Base-by-base conservation (phyloP, 192 early-diverging fungal genomes). In the Thoreauomyces humboldtii region DNA sequence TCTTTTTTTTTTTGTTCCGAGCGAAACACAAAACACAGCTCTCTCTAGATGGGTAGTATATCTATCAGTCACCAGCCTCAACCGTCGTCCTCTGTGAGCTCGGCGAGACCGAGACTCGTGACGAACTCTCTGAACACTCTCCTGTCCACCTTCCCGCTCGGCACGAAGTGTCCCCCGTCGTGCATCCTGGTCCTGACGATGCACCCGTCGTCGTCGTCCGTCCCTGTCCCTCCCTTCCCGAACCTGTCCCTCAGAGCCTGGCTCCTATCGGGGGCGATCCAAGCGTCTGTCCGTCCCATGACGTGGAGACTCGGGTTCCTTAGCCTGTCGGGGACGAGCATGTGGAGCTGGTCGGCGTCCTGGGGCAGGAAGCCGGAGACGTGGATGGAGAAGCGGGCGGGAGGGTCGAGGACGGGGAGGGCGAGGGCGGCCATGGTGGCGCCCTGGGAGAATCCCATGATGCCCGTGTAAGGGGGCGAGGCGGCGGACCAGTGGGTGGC, bases 381-480 rank as follows among this genome's bases (percentile, higher is more conserved):
- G 28, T 70, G 44, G 62, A 77, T 65, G 47, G 67, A 56, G 53
- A 73, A 77, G 27, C 33, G 24, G 29, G 73, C 61, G 32, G 63
- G 48, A 4, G 60, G 72, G 15, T 34, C 37, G 22, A 78, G 61
- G 36, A 54, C 41, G 11, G 70, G 29, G 12, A 63, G 21, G 35
- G 67, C 37, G 9, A 80, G 55, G 4, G 78, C 72, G 1, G 78
- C 70, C 43, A 76, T 43, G 4, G 75, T 69, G 0, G 78, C 78
- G 31, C 78, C 78, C 72, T 80, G 78, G 0, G 74, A 77, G 42
- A 80, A 80, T 0, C 78, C 78, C 1, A 80, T 27, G 32, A 80
- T 71, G 43, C 78, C 78, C 38, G 71, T 56, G 67, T 75, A 80
- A 36, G 31, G 34, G 4, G 55, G 34, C 6, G 55, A 57, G 2